Evolutionary conservation across 148 eudicot species (phyloP), one percentile per base, ranked within the genome.

Genomic region (Cornus kousa): DNA sequence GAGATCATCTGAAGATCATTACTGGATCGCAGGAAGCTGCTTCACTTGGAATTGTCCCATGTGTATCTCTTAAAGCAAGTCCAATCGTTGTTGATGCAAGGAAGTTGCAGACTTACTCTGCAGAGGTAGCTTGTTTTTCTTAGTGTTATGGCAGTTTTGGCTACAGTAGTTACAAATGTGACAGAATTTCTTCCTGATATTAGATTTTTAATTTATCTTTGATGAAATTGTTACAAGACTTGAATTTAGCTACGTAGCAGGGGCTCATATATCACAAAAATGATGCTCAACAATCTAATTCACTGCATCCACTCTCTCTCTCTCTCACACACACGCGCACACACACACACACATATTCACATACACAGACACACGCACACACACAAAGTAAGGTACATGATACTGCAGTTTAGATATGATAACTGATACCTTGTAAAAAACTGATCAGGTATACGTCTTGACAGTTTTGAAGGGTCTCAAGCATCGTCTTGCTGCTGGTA

Each of bases 401-500:
- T 74, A 39, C n/a, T 68, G 40, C 28, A 24, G 67, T 62, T 71
- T 60, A 48, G 48, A 50, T 66, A 28, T 60, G 74, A 78, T 80
- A 50, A 70, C 79, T 74, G 17, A 53, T 74, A 75, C 60, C 9
- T 74, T 77, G 72, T 69, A 22, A 64, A 33, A 72, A 35, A 74
- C 77, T 87, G 24, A 35, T 71, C 87, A 96, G 99, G 99, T 96
- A 77, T 93, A 92, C 85, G 70, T 96, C 81, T 86, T 96, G 80
- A 91, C 98, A 79, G 91, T 96, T 83, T 80, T 96, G 77, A 96
- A 89, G 90, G 92, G 97, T 87, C 97, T 96, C 78, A 96, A 93
- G 92, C 88, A 93, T 85, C 95, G 98, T 73, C 91, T 91, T 82
- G 98, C 99, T 82, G 99, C 98, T 80, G 98, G 99, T 96, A 92